Base-by-base conservation (phyloP, 2,329 filamentous ascomycete species). In the Rhinocladiella similis region DNA sequence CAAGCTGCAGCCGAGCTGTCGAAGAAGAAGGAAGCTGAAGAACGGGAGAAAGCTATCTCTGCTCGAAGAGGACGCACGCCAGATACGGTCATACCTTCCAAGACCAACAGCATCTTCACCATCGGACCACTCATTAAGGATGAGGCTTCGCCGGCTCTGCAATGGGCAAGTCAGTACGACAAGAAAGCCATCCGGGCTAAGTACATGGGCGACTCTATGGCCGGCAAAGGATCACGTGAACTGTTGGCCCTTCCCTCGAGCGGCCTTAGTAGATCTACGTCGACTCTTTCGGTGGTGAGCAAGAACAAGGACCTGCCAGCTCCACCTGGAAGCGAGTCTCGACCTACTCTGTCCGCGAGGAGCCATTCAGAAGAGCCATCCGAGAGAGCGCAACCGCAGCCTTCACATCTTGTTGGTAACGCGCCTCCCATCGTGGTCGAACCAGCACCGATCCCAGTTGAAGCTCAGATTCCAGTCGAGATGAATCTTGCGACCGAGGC, bases 121-220 rank as follows among this genome's bases (percentile, higher is more conserved):
- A 77, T 97, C 46, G 92, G 96, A 69, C 89, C 91, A 1, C 83
- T 86, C 51, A 88, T 97, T 60, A 80, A 92, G 67, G 91, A 81
- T 51, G 94, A 96, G 70, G 93, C 92, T 16, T 94, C 89, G 7
- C 89, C 91, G 20, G 94, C 94, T 1, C 88, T 99, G 86, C 96
- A 96, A 72, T 99, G 94, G 94, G 91, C 93, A 29, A 93, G 82
- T 72, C 91, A 91, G 67, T 97, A 97, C 70, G 94, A 97, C 74
- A 95, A 94, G 74, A 87, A 94, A 67, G 80, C 87, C 6, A 87
- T 96, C 60, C 86, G 91, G 52, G 86, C 90, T 62, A 86, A 90
- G n/a, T 97, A 97, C 72, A 80, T 97, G 50, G 83, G 85, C 45
- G 87, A 95, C 68, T 77, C 76, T 47, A 84, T 80, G 63, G 86